Base-by-base conservation (phyloP, 768 basidiomycete species). In the Naganishia kalamii region DNA sequence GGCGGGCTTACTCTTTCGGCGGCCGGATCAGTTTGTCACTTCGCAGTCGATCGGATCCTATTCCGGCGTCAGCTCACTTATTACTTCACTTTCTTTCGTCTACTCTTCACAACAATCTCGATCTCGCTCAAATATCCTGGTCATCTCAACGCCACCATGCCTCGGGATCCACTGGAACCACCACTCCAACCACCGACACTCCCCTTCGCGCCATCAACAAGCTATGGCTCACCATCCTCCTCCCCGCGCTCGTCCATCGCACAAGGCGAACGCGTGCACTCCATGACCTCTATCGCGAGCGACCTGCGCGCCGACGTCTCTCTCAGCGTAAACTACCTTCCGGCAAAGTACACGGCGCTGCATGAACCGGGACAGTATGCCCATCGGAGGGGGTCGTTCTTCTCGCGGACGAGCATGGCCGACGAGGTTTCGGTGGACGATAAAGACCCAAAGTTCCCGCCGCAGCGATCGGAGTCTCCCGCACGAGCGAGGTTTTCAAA, bases 341-440 rank as follows among this genome's bases (percentile, higher is more conserved):
- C 89, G 12, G 79, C 81, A 62, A 91, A 91, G 78, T 88, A 90
- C 78, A 85, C 87, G 15, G 77, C 77, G 21, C 70, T 77, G 4
- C 80, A 79, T 69, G 61, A 74, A 75, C 69, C 77, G 81, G 80
- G 81, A 49, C 77, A 75, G 68, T 82, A 77, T 72, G 79, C 74
- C 62, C 83, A 74, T 68, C 75, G 78, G 54, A 78, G 81, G 75
- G 54, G 54, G 7, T 57, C 54, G 2, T 57, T 57, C 54, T 57
- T 57, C 37, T 57, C 54, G 15, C 54, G 54, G 10, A 57, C 54
- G 21, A 57, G 54, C 25, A 10, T 57, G 8, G 54, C 54, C n/a
- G 54, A 57, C 23, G 54, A 57, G 11, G 43, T n/a, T 10, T 74
- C 71, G 46, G 74, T 37, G 88, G 88, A 41, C 88, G 88, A 17